Conservation (phyloP, 805 yeast species). For the Candida parachauliodes region DNA sequence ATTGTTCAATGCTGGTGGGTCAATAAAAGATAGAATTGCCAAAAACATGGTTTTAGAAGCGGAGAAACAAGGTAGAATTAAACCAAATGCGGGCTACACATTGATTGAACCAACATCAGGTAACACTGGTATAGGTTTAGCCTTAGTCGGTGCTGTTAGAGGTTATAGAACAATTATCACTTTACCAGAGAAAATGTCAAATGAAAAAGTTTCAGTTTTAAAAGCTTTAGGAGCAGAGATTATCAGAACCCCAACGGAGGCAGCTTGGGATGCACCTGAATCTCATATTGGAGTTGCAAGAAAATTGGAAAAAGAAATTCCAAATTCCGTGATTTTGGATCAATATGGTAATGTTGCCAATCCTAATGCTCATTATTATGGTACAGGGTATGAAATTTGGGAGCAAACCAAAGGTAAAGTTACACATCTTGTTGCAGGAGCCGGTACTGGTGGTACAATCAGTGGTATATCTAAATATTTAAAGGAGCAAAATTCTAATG, state of each 20-base stretch:
- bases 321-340: constrained; percentile 79
- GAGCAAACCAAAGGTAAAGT: constrained; percentile 71
- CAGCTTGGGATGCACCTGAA: constrained; percentile 91
- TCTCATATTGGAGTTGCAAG: constrained; percentile 87
- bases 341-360: constrained; percentile 77
- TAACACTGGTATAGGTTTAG: constrained; percentile 88
- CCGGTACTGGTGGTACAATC: constrained; percentile 96
- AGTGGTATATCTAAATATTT: constrained; percentile 83
- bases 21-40: constrained; percentile 87
- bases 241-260: constrained; percentile 87
- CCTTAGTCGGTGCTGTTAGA: constrained; percentile 79
- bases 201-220: constrained; percentile 82
- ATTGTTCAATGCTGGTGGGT: constrained; percentile 84
- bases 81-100: constrained; percentile 66
- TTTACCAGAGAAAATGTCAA: constrained; percentile 88
- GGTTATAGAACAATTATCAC: constrained; percentile 87
- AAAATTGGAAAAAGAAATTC: constrained; percentile 76
- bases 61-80: constrained; percentile 69
- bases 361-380: constrained; percentile 79
- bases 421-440: constrained; percentile 80
- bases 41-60: constrained; percentile 84
- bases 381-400: constrained; percentile 85
- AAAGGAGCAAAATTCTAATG: constrained; percentile 62
- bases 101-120: constrained; percentile 89
- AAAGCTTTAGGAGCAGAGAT: constrained; percentile 90